Base-by-base conservation (phyloP, 1,284 basidiomycete species). In the Taiwanofungus camphoratus region DNA sequence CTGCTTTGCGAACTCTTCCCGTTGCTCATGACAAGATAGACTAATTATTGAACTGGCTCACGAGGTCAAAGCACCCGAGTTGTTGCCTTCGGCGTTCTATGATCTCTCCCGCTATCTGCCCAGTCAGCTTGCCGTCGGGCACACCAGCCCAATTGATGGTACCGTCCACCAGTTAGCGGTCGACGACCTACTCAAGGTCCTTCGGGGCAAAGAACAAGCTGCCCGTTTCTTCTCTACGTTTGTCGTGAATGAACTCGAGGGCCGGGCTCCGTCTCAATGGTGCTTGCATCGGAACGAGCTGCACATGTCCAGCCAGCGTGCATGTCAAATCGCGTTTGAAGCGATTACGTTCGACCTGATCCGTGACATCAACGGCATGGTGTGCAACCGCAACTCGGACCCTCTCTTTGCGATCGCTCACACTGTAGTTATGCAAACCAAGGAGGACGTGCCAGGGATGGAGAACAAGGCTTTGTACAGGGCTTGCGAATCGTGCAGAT, bases 181-280 rank as follows among this genome's bases (percentile, higher is more conserved):
- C 39, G 58, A 59, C 29, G 81, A 85, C 54, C 69, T 87, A 7
- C 65, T 78, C 49, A 67, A 59, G 32, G 69, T 82, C 30, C 68
- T 85, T 15, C 74, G 73, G 41, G 83, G 84, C 6, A 78, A 82
- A 44, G 84, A 87, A 62, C 73, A 78, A 42, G 72, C 76, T 3
- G 78, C 80, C 9, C 77, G 82, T 35, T 86, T 77, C 61, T 73
- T 87, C 41, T 84, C 83, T 5, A 81, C 79, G 13, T 87, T 87
- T 57, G 73, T 87, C 51, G 79, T 81, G 42, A 77, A 77, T 53
- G 73, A 82, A 44, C 69, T 86, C 24, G 82, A 87, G 62, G 77
- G 77, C 35, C 68, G 82, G 41, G 55, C 67, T 20, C 66, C 77
- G 5, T 74, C 77, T 5, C 36, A 60, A 8, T 60, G 56, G 41